These are phyloP conservation scores for Pharus latifolius DNA, from an alignment of 176 grass and related monocot species.

Conservation along the genomic window DNA sequence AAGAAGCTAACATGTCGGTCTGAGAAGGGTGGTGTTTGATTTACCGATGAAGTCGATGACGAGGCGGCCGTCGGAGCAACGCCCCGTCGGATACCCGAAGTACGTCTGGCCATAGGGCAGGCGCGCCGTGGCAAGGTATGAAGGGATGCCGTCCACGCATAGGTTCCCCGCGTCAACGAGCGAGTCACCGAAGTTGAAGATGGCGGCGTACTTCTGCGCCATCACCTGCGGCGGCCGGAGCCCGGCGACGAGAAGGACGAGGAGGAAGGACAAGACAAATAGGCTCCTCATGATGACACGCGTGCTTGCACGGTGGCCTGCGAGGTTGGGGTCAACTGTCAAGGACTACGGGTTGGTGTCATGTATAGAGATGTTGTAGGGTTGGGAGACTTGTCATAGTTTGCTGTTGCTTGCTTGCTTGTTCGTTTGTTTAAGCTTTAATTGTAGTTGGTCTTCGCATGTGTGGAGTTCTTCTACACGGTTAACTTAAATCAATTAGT, in stretches of 20 bases:
- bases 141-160: slow-evolving; percentile 57
- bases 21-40: no score
- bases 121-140: slow-evolving; percentile 53
- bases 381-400: background rate
- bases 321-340: background rate
- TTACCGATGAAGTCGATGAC: slow-evolving; percentile 84
- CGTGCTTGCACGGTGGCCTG: background rate
- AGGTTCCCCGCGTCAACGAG: slow-evolving; percentile 78
- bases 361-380: background rate
- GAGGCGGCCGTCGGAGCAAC: slow-evolving; percentile 76
- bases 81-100: slow-evolving; percentile 78
- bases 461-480: background rate
- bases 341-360: background rate
- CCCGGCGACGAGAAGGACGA: slow-evolving; percentile 6
- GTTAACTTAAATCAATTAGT: no score
- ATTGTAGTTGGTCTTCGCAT: background rate
- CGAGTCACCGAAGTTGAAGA: slow-evolving; percentile 88
- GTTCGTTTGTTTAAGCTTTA: slow-evolving; percentile 13
- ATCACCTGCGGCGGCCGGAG: background rate
- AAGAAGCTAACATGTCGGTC: no score
- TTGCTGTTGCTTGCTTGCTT: background rate
- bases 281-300: background rate
- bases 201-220: slow-evolving; percentile 56
- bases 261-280: background rate
- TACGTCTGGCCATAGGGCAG: slow-evolving; percentile 67